A percentile compares a stretch with the other conserved stretches of the same genome.
Evolutionary conservation across 257 asterid species (phyloP).

Genomic region (Primulina eburnea): DNA sequence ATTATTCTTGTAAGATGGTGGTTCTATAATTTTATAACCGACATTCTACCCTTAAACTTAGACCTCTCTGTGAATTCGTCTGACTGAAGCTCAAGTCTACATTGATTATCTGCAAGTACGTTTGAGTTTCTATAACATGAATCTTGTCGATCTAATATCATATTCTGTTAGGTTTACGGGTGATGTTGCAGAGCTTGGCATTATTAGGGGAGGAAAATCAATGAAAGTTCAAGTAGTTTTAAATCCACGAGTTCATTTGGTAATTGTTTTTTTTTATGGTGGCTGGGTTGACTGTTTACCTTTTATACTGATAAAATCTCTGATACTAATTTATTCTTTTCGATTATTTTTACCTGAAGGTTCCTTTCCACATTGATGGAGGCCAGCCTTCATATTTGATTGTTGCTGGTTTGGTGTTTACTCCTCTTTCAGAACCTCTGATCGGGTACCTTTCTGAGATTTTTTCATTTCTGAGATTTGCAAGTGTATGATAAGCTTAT

Average conservation of each 20-base stretch:
- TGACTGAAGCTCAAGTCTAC: background rate
- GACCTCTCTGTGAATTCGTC: background rate
- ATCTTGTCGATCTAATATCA: conserved; percentile 13
- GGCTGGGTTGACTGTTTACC: conserved; percentile 16
- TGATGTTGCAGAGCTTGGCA: conserved; percentile 81
- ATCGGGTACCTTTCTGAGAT: conserved; percentile 54
- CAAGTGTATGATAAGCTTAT: background rate
- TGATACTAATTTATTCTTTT: conserved; percentile 21
- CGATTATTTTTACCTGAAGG: conserved; percentile 48
- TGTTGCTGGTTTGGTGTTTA: conserved; percentile 97
- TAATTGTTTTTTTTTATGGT: conserved; percentile 29
- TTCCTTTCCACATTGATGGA: conserved; percentile 91
- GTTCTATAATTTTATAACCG: background rate
- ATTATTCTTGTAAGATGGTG: background rate
- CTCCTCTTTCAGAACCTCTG: conserved; percentile 92
- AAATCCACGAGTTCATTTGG: conserved; percentile 80
- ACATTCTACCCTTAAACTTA: background rate
- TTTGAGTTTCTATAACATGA: conserved; percentile 13
- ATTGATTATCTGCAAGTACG: conserved; percentile 1
- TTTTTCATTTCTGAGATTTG: conserved; percentile 17
- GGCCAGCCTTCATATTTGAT: conserved; percentile 86
- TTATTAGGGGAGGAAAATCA: conserved; percentile 66
- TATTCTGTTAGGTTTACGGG: conserved; percentile 63
- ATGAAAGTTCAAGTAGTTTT: conserved; percentile 69
- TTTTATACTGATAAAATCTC: conserved; percentile 17